Evolutionary conservation across 1,139 yeast genomes (phyloP).

Genomic region (Taphrina deformans): DNA sequence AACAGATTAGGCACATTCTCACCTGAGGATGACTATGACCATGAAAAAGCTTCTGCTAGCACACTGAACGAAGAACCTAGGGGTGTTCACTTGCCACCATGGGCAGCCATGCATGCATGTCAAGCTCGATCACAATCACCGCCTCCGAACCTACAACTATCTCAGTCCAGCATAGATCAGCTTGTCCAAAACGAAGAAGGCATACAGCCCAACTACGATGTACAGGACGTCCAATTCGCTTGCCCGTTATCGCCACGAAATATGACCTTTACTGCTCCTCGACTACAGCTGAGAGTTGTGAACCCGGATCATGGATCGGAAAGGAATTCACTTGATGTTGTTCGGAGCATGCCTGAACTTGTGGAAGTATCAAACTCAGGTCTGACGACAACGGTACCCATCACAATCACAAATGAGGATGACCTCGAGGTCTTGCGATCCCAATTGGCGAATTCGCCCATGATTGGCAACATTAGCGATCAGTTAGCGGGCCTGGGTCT

Average conservation of each 20-base stretch:
- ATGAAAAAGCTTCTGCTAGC: background rate
- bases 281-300: slow-evolving; percentile 23
- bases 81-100: slow-evolving; percentile 13
- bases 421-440: slow-evolving; percentile 25
- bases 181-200: background rate
- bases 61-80: background rate
- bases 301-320: slow-evolving; percentile 11
- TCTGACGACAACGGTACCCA: background rate
- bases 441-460: slow-evolving; percentile 1
- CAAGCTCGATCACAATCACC: slow-evolving; percentile 26
- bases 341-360: slow-evolving; percentile 16
- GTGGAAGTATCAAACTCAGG: slow-evolving; percentile 3
- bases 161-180: slow-evolving; percentile 1
- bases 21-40: slow-evolving; percentile 7
- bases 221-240: slow-evolving; percentile 28
- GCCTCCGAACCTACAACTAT: background rate
- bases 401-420: slow-evolving; percentile 26
- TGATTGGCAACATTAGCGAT: slow-evolving; percentile 18
- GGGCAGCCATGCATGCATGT: slow-evolving; percentile 33
- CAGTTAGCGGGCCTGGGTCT: slow-evolving; percentile 25
- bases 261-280: slow-evolving; percentile 28
- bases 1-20: slow-evolving; percentile 7
- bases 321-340: background rate
- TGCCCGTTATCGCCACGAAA: slow-evolving; percentile 8
- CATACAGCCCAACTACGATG: background rate